Conservation (phyloP, 768 basidiomycete genomes). For the Termitomyces sp. region DNA sequence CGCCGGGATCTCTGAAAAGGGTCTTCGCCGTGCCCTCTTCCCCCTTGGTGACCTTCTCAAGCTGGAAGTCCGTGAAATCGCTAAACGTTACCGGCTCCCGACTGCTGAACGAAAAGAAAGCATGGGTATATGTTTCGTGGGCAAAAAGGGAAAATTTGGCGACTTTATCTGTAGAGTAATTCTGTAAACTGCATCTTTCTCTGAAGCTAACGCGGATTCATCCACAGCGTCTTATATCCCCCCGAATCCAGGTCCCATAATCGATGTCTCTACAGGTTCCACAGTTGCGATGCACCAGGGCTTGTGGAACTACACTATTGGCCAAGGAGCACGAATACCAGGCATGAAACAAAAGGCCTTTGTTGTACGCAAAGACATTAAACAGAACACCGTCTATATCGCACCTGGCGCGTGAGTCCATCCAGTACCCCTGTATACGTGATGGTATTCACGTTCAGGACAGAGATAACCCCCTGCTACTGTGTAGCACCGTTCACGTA, state of each 20-base stretch:
- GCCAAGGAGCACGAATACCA: constrained; percentile 65
- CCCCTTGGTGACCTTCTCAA: constrained; percentile 52
- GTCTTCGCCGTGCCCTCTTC: background rate
- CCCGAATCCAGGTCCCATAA: constrained; percentile 63
- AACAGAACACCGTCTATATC: constrained; percentile 63
- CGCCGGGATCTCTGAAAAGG: background rate
- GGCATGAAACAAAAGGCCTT: constrained; percentile 63
- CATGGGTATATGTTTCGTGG: constrained; percentile 95
- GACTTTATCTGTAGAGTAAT: constrained; percentile 59
- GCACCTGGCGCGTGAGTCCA: constrained; percentile 64
- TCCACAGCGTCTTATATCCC: constrained; percentile 70
- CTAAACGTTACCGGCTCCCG: constrained; percentile 22
- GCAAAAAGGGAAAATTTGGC: constrained; percentile 66
- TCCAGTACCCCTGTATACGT: background rate
- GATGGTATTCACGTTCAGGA: background rate
- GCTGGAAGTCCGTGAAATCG: constrained; percentile 32
- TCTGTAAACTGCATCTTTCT: background rate
- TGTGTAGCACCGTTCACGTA: constrained; percentile 31
- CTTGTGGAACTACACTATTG: constrained; percentile 81
- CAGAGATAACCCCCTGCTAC: constrained; percentile 61
- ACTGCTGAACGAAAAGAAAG: constrained; percentile 60
- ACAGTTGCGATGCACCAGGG: constrained; percentile 61
- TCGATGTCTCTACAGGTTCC: constrained; percentile 50
- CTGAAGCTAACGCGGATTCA: background rate
- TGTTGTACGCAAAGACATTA: constrained; percentile 64